Base-by-base conservation (phyloP, 192 early-diverging fungal genomes). In the Backusella sp. region DNA sequence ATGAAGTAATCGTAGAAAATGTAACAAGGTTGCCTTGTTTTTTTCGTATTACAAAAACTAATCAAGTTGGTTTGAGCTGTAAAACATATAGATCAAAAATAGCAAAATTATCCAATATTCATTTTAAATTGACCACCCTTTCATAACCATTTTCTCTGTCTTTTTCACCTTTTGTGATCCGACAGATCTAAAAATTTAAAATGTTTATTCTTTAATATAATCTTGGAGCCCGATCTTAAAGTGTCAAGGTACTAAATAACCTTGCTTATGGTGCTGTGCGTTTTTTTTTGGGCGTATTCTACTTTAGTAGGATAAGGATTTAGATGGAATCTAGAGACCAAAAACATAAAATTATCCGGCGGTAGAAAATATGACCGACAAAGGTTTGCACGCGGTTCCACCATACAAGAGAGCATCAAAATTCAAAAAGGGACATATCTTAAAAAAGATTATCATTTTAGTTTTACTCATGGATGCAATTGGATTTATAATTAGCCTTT, bases 41-140 rank as follows among this genome's bases (percentile, higher is more conserved):
- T 21, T 23, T 21, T 56, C n/a, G 56, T 59, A 59, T 59, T 28
- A 59, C 56, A 59, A 11, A 8, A 59, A 12, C 56, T 59, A 59
- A 26, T 12, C 21, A 59, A 59, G 23, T 26, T 59, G 56, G 56
- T 59, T 59, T 59, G 21, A 26, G 12, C 56, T 59, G 56, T 59
- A 59, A 26, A 59, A 59, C 23, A 59, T 28, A 26, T 59, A 26
- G 56, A 59, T 59, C 56, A 59, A 12, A 59, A 59, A 59, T 59
- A 59, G 56, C 23, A 59, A 59, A 59, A 59, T 26, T 59, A 59
- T 59, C 56, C 56, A 59, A 59, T 59, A 59, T 26, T 59, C 56
- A 59, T 59, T 28, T 11, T 26, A 28, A 26, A 59, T 26, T 26
- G 9, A 59, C 56, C 7, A 56, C 53, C n/a, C 21, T 23, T 23